phyloP scores from a whole-genome alignment of 805 yeast species.

The Debaryomyces hansenii region DNA sequence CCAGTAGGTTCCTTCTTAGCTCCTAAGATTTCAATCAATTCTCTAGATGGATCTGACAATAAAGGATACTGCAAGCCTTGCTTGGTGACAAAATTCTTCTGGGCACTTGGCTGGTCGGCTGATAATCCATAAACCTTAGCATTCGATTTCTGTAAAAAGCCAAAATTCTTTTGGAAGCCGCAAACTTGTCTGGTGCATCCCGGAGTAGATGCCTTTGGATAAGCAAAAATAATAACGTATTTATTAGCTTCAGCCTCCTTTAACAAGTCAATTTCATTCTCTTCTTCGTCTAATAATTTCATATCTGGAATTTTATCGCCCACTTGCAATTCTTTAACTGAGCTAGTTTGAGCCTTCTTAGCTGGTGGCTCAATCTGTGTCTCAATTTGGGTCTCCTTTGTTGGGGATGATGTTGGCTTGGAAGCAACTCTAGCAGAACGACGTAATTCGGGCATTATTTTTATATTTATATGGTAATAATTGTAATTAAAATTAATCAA shows the following conservation, averaged over 20 bases:
- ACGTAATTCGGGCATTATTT: slow-evolving; percentile 36
- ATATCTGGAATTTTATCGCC: slow-evolving; percentile 72
- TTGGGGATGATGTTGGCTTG: slow-evolving; percentile 10
- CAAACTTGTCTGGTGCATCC: slow-evolving; percentile 96
- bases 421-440: slow-evolving; percentile 34
- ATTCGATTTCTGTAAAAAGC: slow-evolving; percentile 47
- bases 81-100: slow-evolving; percentile 70
- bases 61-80: slow-evolving; percentile 73
- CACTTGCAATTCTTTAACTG: slow-evolving; percentile 32
- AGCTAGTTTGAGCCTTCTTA: slow-evolving; percentile 12
- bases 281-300: slow-evolving; percentile 66
- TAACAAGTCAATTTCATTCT: slow-evolving; percentile 43
- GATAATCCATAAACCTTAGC: slow-evolving; percentile 77
- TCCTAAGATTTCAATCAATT: slow-evolving; percentile 72
- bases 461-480: neutral
- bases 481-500: neutral
- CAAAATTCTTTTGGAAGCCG: slow-evolving; percentile 74
- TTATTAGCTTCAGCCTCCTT: slow-evolving; percentile 31
- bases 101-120: slow-evolving; percentile 79
- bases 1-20: slow-evolving; percentile 81
- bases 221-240: slow-evolving; percentile 53
- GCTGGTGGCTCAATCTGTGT: slow-evolving; percentile 16
- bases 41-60: slow-evolving; percentile 71
- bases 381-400: slow-evolving; percentile 8
- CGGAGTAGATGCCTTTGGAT: slow-evolving; percentile 92